A percentile compares a stretch with the other conserved stretches of the same genome.
Conservation (phyloP, 2,329 filamentous ascomycete species). For the Elsinoe ampelina region DNA sequence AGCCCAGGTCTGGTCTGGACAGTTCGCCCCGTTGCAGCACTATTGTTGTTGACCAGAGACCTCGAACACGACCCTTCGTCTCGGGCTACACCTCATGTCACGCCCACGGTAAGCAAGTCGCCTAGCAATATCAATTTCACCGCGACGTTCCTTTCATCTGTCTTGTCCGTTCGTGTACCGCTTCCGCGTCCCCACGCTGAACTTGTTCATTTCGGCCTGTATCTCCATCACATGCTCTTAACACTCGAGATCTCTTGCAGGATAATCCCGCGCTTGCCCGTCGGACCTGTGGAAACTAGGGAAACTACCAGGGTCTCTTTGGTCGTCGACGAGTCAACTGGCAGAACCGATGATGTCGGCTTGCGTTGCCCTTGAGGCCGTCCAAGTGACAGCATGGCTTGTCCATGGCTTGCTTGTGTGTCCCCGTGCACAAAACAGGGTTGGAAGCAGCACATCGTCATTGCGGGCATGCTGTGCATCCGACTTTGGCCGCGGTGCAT, state of each 20-base stretch:
- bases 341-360: conserved; percentile 1
- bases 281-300: neutral
- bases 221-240: neutral
- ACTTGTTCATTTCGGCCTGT: conserved; percentile 2
- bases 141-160: conserved; percentile 7
- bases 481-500: neutral
- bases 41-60: neutral
- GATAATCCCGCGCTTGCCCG: neutral
- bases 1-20: neutral
- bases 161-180: conserved; percentile 5
- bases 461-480: conserved; percentile 4
- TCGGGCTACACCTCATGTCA: conserved; percentile 6
- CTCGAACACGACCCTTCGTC: neutral
- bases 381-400: conserved; percentile 8
- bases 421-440: conserved; percentile 1
- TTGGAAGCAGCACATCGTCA: conserved; percentile 5
- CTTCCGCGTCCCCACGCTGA: neutral
- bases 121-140: neutral
- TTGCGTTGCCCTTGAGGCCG: conserved; percentile 6
- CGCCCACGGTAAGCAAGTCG: neutral
- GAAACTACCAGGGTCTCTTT: no score
- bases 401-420: conserved; percentile 1
- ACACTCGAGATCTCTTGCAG: neutral
- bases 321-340: conserved; percentile 3
- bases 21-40: conserved; percentile 1